Base-by-base conservation (phyloP, 108 stramenopile genomes). In the Skeletonema menzelii region DNA sequence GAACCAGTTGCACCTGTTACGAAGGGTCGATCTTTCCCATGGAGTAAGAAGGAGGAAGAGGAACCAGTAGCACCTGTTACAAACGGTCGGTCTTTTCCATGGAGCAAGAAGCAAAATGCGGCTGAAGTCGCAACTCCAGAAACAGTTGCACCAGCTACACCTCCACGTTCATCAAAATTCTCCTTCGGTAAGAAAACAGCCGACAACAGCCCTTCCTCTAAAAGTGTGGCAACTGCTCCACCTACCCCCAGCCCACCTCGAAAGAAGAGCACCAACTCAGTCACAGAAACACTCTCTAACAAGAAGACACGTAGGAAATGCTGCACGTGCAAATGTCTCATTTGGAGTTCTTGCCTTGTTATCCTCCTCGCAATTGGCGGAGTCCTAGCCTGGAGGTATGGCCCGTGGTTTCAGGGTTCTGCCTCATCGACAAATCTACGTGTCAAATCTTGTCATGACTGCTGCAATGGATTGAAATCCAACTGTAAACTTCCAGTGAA, bases 391-490 rank as follows among this genome's bases (percentile, higher is more conserved):
- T 73, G 73, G 73, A 27, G 64, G 14, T 73, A 58, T 42, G 73
- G 73, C 1, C 73, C 73, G 19, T 73, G 73, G 73, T 27, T 27
- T 19, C 46, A 34, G 19, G 27, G 5, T 12, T 47, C 40, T 38
- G 5, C 22, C 17, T 22, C 55, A 5, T 27, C 56, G n/a, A 46
- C 73, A 3, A 34, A 28, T 31, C 57, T 65, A 19, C 27, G 28
- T 1, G n/a, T 59, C 24, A 12, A 49, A 64, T 31, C 73, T 11
- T 73, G 73, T 22, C 37, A 13, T 7, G 27, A 34, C 24, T 88
- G 90, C 76, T 89, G 88, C 72, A 91, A 91, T 69, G 91, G 91
- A 3, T 74, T 88, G 8, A 64, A 69, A 11, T 76, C 75, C 14
- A 72, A 84, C 35, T 92, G 91, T 59, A 70, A 89, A 27, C 60